A percentile compares a stretch with the other conserved stretches of the same genome.
Conservation (phyloP, 495 filamentous ascomycete genomes). For the Penicillium parvum region DNA sequence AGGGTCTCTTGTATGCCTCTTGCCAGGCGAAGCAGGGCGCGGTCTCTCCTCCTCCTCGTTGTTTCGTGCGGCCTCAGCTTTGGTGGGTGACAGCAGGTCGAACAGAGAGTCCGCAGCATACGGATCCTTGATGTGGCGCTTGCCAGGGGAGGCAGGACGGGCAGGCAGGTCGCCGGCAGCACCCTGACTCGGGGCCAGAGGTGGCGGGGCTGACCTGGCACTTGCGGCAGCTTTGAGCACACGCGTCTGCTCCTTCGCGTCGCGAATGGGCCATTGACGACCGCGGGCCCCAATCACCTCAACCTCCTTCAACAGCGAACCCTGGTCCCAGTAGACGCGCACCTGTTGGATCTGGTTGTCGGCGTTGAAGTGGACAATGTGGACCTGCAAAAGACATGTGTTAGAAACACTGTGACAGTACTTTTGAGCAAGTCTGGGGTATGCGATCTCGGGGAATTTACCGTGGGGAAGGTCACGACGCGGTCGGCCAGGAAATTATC, state of each 20-base stretch:
- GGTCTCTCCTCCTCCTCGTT: not conserved
- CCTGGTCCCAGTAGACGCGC: slow-evolving; percentile 93
- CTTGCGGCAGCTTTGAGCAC: slow-evolving; percentile 54
- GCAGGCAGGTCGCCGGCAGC: slow-evolving; percentile 29
- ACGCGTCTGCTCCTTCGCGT: slow-evolving; percentile 77
- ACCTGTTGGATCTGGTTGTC: slow-evolving; percentile 76
- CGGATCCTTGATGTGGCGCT: slow-evolving; percentile 57
- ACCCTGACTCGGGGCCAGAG: slow-evolving; percentile 9
- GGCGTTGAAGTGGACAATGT: slow-evolving; percentile 81
- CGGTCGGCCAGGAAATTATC: slow-evolving; percentile 92
- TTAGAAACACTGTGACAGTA: slow-evolving; percentile 27
- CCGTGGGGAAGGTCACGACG: slow-evolving; percentile 74
- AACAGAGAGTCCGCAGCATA: slow-evolving; percentile 65
- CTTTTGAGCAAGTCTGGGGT: not conserved
- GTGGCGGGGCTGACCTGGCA: slow-evolving; percentile 13
- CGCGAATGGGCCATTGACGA: slow-evolving; percentile 90
- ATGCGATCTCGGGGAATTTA: slow-evolving; percentile 44
- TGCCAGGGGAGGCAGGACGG: slow-evolving; percentile 45
- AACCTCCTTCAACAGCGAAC: slow-evolving; percentile 83
- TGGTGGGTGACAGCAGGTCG: slow-evolving; percentile 34
- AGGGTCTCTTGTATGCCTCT: slow-evolving; percentile 22
- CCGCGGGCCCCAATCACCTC: slow-evolving; percentile 87
- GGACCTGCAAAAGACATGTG: slow-evolving; percentile 53
- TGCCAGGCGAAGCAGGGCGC: slow-evolving; percentile 11
- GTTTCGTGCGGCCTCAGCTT: slow-evolving; percentile 21